A percentile compares a stretch with the other conserved stretches of the same genome.
phyloP scores from a whole-genome alignment of 129 eudicot genomes.

The Artemisia annua region DNA sequence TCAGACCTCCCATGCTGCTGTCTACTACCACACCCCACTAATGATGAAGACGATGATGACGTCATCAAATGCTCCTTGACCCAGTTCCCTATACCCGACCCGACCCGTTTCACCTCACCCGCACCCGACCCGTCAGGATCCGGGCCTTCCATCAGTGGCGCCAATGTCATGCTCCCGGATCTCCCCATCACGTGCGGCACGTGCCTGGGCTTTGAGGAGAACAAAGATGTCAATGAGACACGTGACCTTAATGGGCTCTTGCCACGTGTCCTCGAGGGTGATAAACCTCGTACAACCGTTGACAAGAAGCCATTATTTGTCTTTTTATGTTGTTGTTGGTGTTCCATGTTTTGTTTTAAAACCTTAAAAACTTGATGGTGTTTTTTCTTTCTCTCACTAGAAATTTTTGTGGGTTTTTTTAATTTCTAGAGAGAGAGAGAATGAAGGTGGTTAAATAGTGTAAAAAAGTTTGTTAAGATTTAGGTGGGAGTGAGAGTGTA shows the following conservation, averaged over 20 bases:
- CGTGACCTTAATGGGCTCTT: conserved; percentile 51
- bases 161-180: conserved; percentile 75
- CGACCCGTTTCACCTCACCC: conserved; percentile 62
- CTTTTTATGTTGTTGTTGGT: conserved; percentile 4
- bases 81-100: conserved; percentile 70
- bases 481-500: no score
- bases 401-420: no score
- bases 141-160: conserved; percentile 83
- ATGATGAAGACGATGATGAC: conserved; percentile 35
- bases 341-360: conserved; percentile 38
- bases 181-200: conserved; percentile 22
- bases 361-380: no score
- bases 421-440: no score
- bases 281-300: conserved; percentile 70
- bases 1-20: conserved; percentile 51
- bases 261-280: conserved; percentile 68
- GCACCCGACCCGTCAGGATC: conserved; percentile 60
- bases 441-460: no score
- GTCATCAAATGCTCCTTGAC: conserved; percentile 58
- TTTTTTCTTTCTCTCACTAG: no score
- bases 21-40: conserved; percentile 20
- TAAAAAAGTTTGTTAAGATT: no score
- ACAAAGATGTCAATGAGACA: conserved; percentile 38
- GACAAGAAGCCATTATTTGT: conserved; percentile 68
- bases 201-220: no score